Evolutionary conservation across 805 yeast species (phyloP), one percentile per base, ranked within the genome.

Genomic region (Candida dendrica): DNA sequence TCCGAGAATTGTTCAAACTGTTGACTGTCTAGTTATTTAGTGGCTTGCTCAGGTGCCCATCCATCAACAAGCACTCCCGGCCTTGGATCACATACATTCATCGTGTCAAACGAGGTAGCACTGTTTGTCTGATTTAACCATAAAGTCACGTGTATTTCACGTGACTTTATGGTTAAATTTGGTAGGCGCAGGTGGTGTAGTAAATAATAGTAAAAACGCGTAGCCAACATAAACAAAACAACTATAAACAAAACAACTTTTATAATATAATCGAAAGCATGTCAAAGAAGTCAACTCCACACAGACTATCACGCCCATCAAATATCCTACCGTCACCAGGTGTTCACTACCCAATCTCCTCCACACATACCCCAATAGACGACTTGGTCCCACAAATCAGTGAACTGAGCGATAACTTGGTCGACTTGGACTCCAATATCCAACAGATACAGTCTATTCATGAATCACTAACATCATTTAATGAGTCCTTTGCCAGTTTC

Each of bases 401-500:
- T 37, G 68, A 68, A 36, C 51, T 76, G 15, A 60, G 69, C 18
- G 82, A 78, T 47, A 67, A 74, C 1, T 53, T 77, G 46, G 69
- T 64, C 16, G 81, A 77, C 17, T 63, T 87, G 39, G 83, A 79
- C 44, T 62, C 68, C 20, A 77, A 84, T 46, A 67, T 84, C 61
- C 66, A 69, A n/a, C 68, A 72, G 34, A 58, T 87, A 32, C 75
- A 75, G 40, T 62, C 61, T 39, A 72, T 82, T 10, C 88, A 87
- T 60, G 75, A 79, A 36, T 75, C 77, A 6, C 61, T 89, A 17
- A 69, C 72, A 3, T 65, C 69, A 24, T 81, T 89, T 60, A 87
- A 87, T 56, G 96, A 88, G 60, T 75, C 87, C 2, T 77, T 89
- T 51, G 79, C 86, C 1, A 69, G 90, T 33, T 79, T 88, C 42